These are phyloP conservation scores for Ophiostoma sp. DNA, from an alignment of 2,329 filamentous ascomycete genomes.

Conservation along the genomic window DNA sequence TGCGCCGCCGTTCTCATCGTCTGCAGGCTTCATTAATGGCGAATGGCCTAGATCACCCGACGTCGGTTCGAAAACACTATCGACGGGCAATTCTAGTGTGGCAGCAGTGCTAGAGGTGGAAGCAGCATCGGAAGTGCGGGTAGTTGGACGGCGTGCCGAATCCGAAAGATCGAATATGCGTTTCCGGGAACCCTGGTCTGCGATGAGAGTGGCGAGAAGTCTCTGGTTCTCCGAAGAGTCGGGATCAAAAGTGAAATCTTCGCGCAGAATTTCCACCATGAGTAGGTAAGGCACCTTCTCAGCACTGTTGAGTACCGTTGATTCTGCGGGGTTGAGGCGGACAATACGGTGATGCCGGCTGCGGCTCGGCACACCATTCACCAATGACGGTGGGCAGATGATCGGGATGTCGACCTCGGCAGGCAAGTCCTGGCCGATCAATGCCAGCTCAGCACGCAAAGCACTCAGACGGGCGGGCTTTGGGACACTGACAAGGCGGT, in stretches of 20 bases:
- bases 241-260: conserved; percentile 79
- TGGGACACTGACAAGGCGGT: conserved; percentile 73
- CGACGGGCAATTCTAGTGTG: conserved; percentile 42
- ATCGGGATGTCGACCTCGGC: conserved; percentile 79
- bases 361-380: conserved; percentile 66
- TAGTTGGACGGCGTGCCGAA: conserved; percentile 43
- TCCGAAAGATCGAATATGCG: conserved; percentile 67
- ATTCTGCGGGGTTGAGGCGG: conserved; percentile 74
- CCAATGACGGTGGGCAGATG: conserved; percentile 69
- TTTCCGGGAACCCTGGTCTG: conserved; percentile 52
- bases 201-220: conserved; percentile 53
- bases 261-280: conserved; percentile 75
- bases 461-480: conserved; percentile 77
- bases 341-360: conserved; percentile 80
- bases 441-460: conserved; percentile 69
- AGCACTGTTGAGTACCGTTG: conserved; percentile 78
- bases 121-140: conserved; percentile 20
- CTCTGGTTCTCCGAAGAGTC: conserved; percentile 66
- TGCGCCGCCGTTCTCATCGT: conserved; percentile 34
- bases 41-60: conserved; percentile 73
- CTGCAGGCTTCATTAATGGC: conserved; percentile 56
- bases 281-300: conserved; percentile 80
- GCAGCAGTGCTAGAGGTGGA: conserved; percentile 25
- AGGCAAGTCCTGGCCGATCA: conserved; percentile 74
- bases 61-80: conserved; percentile 79